Evolutionary conservation across 495 filamentous ascomycete genomes (phyloP).

Genomic region (Penicillium parvum): DNA sequence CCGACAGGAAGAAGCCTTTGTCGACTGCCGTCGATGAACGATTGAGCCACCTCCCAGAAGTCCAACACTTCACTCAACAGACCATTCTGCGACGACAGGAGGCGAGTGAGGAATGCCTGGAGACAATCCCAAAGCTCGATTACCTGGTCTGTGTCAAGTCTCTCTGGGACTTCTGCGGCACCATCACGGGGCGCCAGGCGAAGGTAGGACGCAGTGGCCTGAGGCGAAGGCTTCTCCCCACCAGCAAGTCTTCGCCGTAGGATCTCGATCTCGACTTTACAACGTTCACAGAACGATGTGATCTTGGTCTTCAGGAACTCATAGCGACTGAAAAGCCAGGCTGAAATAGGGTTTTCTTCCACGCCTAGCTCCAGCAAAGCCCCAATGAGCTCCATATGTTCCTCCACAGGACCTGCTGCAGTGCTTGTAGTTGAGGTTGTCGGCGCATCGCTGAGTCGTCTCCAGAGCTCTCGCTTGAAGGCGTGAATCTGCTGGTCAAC

Average conservation of each 20-base stretch:
- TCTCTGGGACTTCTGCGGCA: constrained; percentile 47
- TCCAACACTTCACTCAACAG: constrained; percentile 84
- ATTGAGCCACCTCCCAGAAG: constrained; percentile 89
- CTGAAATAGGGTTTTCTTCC: constrained; percentile 91
- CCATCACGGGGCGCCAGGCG: constrained; percentile 62
- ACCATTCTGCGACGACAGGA: constrained; percentile 68
- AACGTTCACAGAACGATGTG: constrained; percentile 68
- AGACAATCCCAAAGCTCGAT: constrained; percentile 89
- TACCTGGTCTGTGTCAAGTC: constrained; percentile 68
- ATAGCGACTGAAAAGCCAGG: constrained; percentile 85
- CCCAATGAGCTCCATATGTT: constrained; percentile 84
- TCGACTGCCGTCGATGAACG: constrained; percentile 82
- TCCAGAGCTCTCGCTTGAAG: constrained; percentile 89
- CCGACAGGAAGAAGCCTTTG: constrained; percentile 78
- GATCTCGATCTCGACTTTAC: constrained; percentile 87
- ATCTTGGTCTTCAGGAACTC: constrained; percentile 86
- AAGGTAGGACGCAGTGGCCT: constrained; percentile 67
- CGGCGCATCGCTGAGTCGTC: constrained; percentile 59
- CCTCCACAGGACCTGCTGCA: constrained; percentile 54
- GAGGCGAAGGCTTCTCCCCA: constrained; percentile 62
- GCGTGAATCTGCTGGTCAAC: constrained; percentile 75
- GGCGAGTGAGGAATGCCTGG: constrained; percentile 59
- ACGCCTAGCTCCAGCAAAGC: constrained; percentile 87
- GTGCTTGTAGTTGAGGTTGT: constrained; percentile 40
- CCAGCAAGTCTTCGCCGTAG: constrained; percentile 73